Base-by-base conservation (phyloP, 2,329 filamentous ascomycete species). In the Aspergillus tanneri region DNA sequence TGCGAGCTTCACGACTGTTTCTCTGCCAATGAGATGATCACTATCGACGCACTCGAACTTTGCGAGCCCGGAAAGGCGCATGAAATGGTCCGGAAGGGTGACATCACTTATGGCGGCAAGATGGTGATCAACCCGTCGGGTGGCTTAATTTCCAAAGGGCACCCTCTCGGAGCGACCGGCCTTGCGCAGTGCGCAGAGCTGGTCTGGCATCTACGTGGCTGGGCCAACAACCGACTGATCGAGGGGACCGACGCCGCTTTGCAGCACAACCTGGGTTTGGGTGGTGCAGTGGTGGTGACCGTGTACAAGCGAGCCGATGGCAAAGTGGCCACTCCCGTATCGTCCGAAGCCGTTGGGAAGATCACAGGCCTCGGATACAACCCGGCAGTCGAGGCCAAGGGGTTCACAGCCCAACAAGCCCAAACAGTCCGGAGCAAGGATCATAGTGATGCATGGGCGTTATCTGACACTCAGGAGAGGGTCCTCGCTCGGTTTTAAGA, bases 1-100 rank as follows among this genome's bases (percentile, higher is more conserved):
- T 90, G 89, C 64, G 92, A 97, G 75, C 77, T 97, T 52, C 93
- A 97, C 72, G 93, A 97, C 75, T 97, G 93, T 76, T 97, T 97
- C 80, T 90, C 85, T 14, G 85, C 92, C 21, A 97, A 97, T 69
- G 89, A 97, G 77, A 87, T 97, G 86, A 81, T 93, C 43, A 85
- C 84, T 2, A 84, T 97, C 42, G 92, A 97, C 66, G 89, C 89
- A 0, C 79, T 97, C 1, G 90, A 90, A 1, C 79, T 97, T 9
- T 82, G 79, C 32, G 84, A 84, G 49, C 82, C 80, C 11, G 92
- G 92, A 12, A 92, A 90, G 69, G 93, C 92, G 0, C 91, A 96
- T 68, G 90, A 96, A 72, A 83, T 96, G 71, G 90, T 97, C 19
- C 84, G 90, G 34, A 73, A 72, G 8, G 91, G 91, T 22, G 90